These are phyloP conservation scores for Lagerstroemia speciosa DNA, from an alignment of 345 rosid genomes.

Conservation along the genomic window DNA sequence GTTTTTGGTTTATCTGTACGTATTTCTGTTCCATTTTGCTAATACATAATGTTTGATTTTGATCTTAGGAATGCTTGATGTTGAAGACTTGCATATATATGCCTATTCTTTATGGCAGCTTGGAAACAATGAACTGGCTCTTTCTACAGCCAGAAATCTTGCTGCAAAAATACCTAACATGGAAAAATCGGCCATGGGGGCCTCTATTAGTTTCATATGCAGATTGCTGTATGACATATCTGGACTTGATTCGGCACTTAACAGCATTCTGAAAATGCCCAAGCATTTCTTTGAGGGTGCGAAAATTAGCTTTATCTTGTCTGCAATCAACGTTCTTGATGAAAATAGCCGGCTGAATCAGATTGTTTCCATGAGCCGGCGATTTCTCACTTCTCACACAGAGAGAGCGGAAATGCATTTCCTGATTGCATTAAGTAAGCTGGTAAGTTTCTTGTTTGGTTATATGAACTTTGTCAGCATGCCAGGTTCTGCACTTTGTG, in stretches of 20 bases:
- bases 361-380: slow-evolving; percentile 47
- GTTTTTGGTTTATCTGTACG: slow-evolving; percentile 1
- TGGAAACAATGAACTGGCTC: slow-evolving; percentile 61
- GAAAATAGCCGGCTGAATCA: slow-evolving; percentile 50
- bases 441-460: slow-evolving; percentile 41
- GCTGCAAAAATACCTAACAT: slow-evolving; percentile 47
- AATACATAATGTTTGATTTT: slow-evolving; percentile 8
- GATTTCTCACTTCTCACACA: slow-evolving; percentile 40
- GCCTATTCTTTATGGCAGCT: slow-evolving; percentile 77
- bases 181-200: slow-evolving; percentile 47
- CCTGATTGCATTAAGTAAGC: slow-evolving; percentile 62
- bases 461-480: neutral
- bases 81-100: slow-evolving; percentile 65
- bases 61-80: slow-evolving; percentile 59
- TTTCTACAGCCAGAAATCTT: slow-evolving; percentile 46
- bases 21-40: neutral
- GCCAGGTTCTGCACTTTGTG: neutral
- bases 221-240: slow-evolving; percentile 62
- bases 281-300: slow-evolving; percentile 53
- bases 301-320: slow-evolving; percentile 56
- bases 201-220: slow-evolving; percentile 73
- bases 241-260: slow-evolving; percentile 63
- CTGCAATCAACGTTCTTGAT: slow-evolving; percentile 74
- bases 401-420: slow-evolving; percentile 61
- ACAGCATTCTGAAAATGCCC: slow-evolving; percentile 72